These are phyloP conservation scores for Pestalotiopsis sp. DNA, from an alignment of 2,329 filamentous ascomycete species.

Conservation along the genomic window DNA sequence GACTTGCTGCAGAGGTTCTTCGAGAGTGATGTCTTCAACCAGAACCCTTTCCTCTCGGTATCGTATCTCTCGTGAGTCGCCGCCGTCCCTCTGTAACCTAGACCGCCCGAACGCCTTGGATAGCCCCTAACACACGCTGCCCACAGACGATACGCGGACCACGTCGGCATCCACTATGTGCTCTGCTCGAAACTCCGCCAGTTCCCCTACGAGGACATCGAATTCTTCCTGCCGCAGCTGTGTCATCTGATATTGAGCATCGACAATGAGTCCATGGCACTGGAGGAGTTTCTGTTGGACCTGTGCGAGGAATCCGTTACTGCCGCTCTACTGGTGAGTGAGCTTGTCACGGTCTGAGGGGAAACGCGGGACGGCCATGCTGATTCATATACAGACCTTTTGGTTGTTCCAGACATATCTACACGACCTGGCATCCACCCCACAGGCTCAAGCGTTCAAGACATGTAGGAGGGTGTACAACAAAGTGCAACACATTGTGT, in stretches of 20 bases:
- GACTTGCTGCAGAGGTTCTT: slow-evolving; percentile 87
- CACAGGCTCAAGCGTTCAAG: slow-evolving; percentile 75
- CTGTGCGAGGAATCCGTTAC: slow-evolving; percentile 86
- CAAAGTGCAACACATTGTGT: slow-evolving; percentile 85
- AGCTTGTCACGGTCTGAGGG: slow-evolving; percentile 31
- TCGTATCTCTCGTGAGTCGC: slow-evolving; percentile 79
- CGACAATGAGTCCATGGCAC: slow-evolving; percentile 87
- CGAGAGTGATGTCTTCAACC: slow-evolving; percentile 92
- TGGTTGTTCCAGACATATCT: slow-evolving; percentile 90
- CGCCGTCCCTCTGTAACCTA: slow-evolving; percentile 17
- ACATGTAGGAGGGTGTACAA: slow-evolving; percentile 84
- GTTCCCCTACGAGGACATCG: slow-evolving; percentile 88
- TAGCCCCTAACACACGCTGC: background rate
- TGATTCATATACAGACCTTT: slow-evolving; percentile 64
- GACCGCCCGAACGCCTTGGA: background rate
- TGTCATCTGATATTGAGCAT: slow-evolving; percentile 86
- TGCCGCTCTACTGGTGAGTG: slow-evolving; percentile 78
- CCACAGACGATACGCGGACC: slow-evolving; percentile 78
- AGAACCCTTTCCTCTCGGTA: slow-evolving; percentile 84
- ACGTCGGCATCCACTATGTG: slow-evolving; percentile 88
- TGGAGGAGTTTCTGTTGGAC: slow-evolving; percentile 85
- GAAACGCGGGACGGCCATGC: slow-evolving; percentile 20
- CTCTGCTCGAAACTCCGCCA: slow-evolving; percentile 86
- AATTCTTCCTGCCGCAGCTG: slow-evolving; percentile 87
- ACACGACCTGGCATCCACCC: slow-evolving; percentile 74